phyloP scores from a whole-genome alignment of 257 asterid genomes.

The Ilex aquifolium region DNA sequence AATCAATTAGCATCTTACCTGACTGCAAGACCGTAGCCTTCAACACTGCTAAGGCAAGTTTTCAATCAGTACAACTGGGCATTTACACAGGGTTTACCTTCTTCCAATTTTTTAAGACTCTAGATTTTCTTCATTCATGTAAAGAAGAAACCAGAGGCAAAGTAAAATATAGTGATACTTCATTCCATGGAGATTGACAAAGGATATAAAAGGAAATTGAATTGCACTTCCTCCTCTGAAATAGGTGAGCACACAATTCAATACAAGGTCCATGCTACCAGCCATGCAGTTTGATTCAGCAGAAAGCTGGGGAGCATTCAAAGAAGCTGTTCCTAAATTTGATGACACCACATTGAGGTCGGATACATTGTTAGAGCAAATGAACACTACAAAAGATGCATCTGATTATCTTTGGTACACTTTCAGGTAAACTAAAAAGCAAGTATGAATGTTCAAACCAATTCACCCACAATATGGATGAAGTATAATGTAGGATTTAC shows the following conservation, averaged over 20 bases:
- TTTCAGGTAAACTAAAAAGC: slow-evolving; percentile 33
- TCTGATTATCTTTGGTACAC: slow-evolving; percentile 93
- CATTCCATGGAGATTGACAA: too few species aligned
- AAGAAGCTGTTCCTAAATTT: slow-evolving; percentile 45
- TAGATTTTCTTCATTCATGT: too few species aligned
- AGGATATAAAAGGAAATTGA: neutral
- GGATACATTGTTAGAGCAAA: slow-evolving; percentile 61
- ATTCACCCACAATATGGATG: too few species aligned
- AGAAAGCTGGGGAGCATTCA: slow-evolving; percentile 49
- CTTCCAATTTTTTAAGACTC: too few species aligned
- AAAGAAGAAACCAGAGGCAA: too few species aligned
- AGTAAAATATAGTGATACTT: too few species aligned
- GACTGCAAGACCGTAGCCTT: slow-evolving; percentile 66
- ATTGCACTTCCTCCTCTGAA: neutral
- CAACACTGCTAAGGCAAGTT: slow-evolving; percentile 76
- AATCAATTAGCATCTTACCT: slow-evolving; percentile 83
- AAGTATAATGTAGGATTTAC: too few species aligned
- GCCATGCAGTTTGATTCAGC: slow-evolving; percentile 37
- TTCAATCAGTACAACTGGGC: neutral
- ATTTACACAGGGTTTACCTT: neutral
- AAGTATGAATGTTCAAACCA: neutral
- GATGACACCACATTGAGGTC: slow-evolving; percentile 39
- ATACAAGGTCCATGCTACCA: slow-evolving; percentile 40
- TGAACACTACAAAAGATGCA: slow-evolving; percentile 64
- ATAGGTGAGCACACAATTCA: slow-evolving; percentile 48